Percentiles rank a stretch among this genome's conserved stretches.
Conservation (phyloP, 176 grass and related monocot genomes). For the Eremochloa ophiuroides region DNA sequence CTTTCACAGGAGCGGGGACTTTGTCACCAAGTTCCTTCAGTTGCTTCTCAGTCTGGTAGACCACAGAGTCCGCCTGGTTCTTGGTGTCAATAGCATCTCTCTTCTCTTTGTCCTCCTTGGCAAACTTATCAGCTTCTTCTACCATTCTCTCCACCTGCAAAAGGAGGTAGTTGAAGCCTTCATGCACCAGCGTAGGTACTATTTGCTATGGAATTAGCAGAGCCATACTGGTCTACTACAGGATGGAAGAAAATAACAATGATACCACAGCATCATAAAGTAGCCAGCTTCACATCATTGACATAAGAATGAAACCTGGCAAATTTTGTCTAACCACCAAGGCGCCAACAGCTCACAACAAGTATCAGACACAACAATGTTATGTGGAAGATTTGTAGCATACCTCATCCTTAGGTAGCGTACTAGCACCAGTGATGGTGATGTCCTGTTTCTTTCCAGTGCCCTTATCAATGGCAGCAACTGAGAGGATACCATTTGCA, state of each 20-base stretch:
- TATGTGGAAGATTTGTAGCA: neutral
- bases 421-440: slow-evolving; percentile 95
- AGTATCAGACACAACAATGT: neutral
- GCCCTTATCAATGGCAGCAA: slow-evolving; percentile 93
- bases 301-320: neutral
- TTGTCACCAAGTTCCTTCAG: slow-evolving; percentile 92
- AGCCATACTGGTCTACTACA: neutral
- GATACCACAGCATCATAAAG: neutral
- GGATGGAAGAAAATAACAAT: neutral
- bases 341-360: neutral
- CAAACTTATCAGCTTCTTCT: slow-evolving; percentile 83
- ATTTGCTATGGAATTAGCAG: neutral
- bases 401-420: slow-evolving; percentile 95
- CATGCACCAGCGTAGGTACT: neutral
- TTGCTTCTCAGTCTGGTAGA: slow-evolving; percentile 98
- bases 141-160: slow-evolving; percentile 96
- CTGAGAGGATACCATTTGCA: slow-evolving; percentile 98
- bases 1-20: slow-evolving; percentile 75
- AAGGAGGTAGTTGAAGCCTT: neutral
- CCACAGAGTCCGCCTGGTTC: slow-evolving; percentile 85
- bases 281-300: neutral
- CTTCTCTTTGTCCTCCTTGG: slow-evolving; percentile 96
- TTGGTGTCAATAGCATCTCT: slow-evolving; percentile 97
- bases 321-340: neutral
- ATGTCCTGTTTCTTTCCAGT: slow-evolving; percentile 99